phyloP scores from a whole-genome alignment of 345 rosid genomes.

The Raphanus raphanistrum region DNA sequence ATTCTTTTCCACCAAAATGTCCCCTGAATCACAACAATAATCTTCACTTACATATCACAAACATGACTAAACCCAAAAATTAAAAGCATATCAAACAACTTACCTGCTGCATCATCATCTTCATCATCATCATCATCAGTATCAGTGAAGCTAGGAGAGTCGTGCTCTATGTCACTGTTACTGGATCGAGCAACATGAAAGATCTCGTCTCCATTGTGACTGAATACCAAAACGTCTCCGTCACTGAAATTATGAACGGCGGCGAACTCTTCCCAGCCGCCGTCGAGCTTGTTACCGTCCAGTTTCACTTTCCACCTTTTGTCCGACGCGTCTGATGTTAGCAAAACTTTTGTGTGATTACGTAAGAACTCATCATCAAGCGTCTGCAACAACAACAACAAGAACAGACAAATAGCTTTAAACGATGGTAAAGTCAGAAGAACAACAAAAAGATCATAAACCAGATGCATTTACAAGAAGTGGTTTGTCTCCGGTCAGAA shows the following conservation, averaged over 20 bases:
- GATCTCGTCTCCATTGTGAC: conserved; percentile 21
- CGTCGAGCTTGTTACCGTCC: conserved; percentile 2
- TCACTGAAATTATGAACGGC: neutral
- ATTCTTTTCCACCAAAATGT: conserved; percentile 10
- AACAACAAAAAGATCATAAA: neutral
- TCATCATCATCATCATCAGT: neutral
- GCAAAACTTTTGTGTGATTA: conserved; percentile 19
- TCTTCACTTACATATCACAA: neutral
- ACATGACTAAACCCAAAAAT: neutral
- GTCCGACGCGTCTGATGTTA: conserved; percentile 9
- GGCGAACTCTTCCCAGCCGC: conserved; percentile 37
- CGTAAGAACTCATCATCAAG: conserved; percentile 16
- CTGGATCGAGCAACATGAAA: conserved; percentile 17
- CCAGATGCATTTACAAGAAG: conserved; percentile 15
- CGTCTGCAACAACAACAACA: conserved; percentile 1
- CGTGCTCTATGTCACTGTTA: neutral
- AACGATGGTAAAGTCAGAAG: neutral
- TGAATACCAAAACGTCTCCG: conserved; percentile 26
- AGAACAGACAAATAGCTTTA: neutral
- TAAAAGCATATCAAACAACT: conserved; percentile 13
- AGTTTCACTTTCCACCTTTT: conserved; percentile 25
- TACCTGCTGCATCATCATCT: neutral
- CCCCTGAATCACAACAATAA: conserved; percentile 29
- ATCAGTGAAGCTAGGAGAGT: neutral
- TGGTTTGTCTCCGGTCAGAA: conserved; percentile 21